Evolutionary conservation across 2,329 filamentous ascomycete genomes (phyloP).

Genomic region (Aureobasidium sp.): DNA sequence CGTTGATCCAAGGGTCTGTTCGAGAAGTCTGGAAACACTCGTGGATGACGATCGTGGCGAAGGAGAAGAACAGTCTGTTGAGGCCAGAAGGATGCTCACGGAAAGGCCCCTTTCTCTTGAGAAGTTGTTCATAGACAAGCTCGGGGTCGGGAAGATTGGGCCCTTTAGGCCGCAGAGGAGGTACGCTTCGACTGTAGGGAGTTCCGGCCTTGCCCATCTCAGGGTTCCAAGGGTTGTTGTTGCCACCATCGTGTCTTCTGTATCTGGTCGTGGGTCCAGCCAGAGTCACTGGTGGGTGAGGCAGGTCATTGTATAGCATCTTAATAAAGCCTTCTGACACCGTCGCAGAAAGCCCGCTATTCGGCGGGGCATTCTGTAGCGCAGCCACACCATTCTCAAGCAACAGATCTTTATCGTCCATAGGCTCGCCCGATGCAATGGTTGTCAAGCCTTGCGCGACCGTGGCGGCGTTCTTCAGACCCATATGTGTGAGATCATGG

Average conservation of each 20-base stretch:
- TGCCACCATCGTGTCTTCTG: conserved; percentile 39
- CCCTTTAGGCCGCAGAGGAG: conserved; percentile 43
- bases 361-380: conserved; percentile 44
- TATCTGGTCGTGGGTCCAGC: conserved; percentile 42
- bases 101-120: conserved; percentile 37
- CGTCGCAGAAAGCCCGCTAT: conserved; percentile 43
- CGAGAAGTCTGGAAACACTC: conserved; percentile 42
- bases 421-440: conserved; percentile 39
- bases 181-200: conserved; percentile 40
- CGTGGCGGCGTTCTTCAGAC: conserved; percentile 34
- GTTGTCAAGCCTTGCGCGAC: conserved; percentile 36
- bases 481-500: conserved; percentile 36
- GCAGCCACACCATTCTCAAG: conserved; percentile 48
- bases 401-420: conserved; percentile 42
- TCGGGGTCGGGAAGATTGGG: conserved; percentile 44
- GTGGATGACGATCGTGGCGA: conserved; percentile 43
- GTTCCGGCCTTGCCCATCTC: conserved; percentile 49
- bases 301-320: conserved; percentile 48
- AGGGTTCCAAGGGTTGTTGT: conserved; percentile 44
- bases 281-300: conserved; percentile 43
- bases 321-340: conserved; percentile 46
- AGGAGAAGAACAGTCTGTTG: conserved; percentile 42
- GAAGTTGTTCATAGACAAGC: conserved; percentile 40
- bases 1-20: conserved; percentile 37
- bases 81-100: conserved; percentile 39